phyloP scores from a whole-genome alignment of 768 basidiomycete genomes.

The Dioszegia aurantiaca region DNA sequence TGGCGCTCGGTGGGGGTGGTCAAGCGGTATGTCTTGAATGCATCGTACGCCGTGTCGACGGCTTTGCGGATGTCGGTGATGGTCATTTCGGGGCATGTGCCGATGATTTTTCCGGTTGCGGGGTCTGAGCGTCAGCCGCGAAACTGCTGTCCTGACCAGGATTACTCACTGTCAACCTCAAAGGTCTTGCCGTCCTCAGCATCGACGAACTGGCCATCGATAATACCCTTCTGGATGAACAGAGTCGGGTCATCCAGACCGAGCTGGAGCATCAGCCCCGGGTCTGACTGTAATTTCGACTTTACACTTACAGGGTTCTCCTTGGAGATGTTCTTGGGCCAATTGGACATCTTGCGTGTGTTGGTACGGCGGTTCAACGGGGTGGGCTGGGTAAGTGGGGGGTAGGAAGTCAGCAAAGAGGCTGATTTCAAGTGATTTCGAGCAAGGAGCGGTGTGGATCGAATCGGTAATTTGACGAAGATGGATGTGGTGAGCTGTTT shows the following conservation, averaged over 20 bases:
- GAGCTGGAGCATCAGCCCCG: constrained; percentile 32
- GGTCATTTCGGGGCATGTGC: constrained; percentile 85
- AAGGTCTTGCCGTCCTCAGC: constrained; percentile 72
- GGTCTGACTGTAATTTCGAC: background rate
- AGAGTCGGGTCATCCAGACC: constrained; percentile 70
- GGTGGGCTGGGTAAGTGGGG: background rate
- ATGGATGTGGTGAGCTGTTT: too few species aligned
- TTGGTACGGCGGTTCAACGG: background rate
- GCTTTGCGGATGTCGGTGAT: constrained; percentile 77
- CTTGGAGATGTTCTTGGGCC: constrained; percentile 38
- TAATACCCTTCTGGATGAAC: constrained; percentile 70
- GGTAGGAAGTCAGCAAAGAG: constrained; percentile 2
- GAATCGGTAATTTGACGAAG: too few species aligned
- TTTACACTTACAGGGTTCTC: constrained; percentile 47
- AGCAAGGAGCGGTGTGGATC: too few species aligned
- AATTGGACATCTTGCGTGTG: constrained; percentile 33
- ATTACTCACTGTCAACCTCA: constrained; percentile 71
- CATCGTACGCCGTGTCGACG: constrained; percentile 72
- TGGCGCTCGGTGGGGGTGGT: constrained; percentile 83
- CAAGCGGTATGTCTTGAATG: constrained; percentile 79
- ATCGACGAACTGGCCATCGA: constrained; percentile 82
- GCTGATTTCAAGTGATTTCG: background rate
- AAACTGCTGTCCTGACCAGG: background rate
- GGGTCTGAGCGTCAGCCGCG: constrained; percentile 62
- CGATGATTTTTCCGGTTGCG: constrained; percentile 76